Evolutionary conservation across 352 stramenopile species (phyloP).

Genomic region (Phytopythium montanum): DNA sequence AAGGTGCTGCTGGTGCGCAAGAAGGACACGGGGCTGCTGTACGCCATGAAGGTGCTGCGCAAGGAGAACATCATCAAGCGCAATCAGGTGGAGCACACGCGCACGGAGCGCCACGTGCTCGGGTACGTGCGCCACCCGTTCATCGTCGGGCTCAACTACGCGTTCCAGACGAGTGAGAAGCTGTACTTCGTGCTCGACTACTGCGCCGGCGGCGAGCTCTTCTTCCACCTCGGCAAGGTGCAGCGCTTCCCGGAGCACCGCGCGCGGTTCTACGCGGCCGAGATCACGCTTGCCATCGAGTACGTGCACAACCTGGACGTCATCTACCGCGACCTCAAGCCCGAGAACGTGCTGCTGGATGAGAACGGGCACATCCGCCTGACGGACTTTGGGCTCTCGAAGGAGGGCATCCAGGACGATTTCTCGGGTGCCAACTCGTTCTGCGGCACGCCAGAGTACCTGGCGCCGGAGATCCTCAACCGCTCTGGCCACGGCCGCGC

Average conservation of each 20-base stretch:
- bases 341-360: constrained; percentile 98
- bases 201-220: constrained; percentile 95
- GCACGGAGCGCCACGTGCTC: constrained; percentile 96
- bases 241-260: constrained; percentile 93
- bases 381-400: constrained; percentile 97
- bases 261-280: constrained; percentile 96
- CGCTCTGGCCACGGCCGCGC: constrained; percentile 94
- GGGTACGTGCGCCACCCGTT: constrained; percentile 97
- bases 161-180: constrained; percentile 96
- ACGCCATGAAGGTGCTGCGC: constrained; percentile 98
- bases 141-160: constrained; percentile 94
- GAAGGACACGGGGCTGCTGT: constrained; percentile 91
- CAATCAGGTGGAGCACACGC: constrained; percentile 99
- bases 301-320: constrained; percentile 94
- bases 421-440: constrained; percentile 96
- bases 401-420: constrained; percentile 87
- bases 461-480: constrained; percentile 99
- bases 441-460: constrained; percentile 97
- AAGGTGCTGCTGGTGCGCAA: constrained; percentile 97
- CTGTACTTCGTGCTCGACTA: constrained; percentile 99
- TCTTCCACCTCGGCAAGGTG: constrained; percentile 91
- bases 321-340: constrained; percentile 97
- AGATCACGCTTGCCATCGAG: constrained; percentile 97
- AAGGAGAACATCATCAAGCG: constrained; percentile 99
- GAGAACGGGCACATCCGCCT: constrained; percentile 95